Base-by-base conservation (phyloP, 1,139 yeast species). In the Saccharomyces hybrid region DNA sequence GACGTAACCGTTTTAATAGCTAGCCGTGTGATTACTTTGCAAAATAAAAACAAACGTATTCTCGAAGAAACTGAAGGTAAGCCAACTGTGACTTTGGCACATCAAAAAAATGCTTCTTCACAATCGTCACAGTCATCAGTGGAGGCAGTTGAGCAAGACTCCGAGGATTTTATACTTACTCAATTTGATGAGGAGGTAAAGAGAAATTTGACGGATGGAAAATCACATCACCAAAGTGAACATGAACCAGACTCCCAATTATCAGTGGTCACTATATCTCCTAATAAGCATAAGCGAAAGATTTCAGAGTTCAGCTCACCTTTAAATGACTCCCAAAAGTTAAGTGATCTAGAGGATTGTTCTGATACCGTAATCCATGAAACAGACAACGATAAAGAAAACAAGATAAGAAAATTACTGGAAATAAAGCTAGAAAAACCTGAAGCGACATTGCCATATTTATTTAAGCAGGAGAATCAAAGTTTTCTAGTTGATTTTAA, bases 101-200 rank as follows among this genome's bases (percentile, higher is more conserved):
- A 44, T 14, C 52, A 27, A 27, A 47, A 44, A 46, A 53, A 19
- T 16, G 44, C 3, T 19, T 13, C 13, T 9, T 5, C 2, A 2
- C n/a, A 38, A 4, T 38, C 44, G 3, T 38, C 44, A 6, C 44
- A 38, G 44, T 38, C 7, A 5, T 11, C 44, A 19, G 44, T 38
- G n/a, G 44, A 16, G 25, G 44, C 25, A 9, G n/a, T 49, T 1
- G 50, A 52, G 14, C 58, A 58, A 13, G 64, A 62, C 51, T 54
- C 58, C 11, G 62, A 65, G 46, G 68, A 63, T 7, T 59, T 60
- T 16, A 57, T 64, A 6, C 31, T 63, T 41, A 64, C 69, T 1
- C 67, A 65, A 38, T 52, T 58, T 38, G 63, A 62, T 23, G 44
- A 38, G 44, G 25, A 38, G 3, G 11, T 38, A 38, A 38, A 38